phyloP scores from a whole-genome alignment of 305 asterid genomes.

The Solanum chacoense region DNA sequence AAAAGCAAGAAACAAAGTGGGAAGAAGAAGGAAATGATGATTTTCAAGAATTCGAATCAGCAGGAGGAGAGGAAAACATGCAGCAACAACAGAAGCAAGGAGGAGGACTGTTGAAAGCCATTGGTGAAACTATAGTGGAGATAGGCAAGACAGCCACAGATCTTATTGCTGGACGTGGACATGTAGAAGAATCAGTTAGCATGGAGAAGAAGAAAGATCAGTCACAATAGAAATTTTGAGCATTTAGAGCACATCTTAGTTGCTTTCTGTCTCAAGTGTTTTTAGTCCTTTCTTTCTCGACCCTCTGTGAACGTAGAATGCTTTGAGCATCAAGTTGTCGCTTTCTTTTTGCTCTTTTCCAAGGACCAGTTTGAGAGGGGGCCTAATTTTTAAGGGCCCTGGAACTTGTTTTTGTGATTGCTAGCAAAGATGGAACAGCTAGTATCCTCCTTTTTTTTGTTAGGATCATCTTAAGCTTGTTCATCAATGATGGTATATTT shows the following conservation, averaged over 20 bases:
- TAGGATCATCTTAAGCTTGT: neutral
- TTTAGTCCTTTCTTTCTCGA: neutral
- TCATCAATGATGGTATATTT: neutral
- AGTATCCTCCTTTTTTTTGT: neutral
- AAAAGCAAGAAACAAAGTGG: neutral
- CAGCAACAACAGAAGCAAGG: neutral
- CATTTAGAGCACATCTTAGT: neutral
- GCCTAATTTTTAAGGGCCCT: neutral
- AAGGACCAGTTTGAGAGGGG: neutral
- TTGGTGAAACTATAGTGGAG: conserved; percentile 82
- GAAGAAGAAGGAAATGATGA: neutral
- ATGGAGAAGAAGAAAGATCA: neutral
- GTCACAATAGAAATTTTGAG: neutral
- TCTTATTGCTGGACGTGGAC: conserved; percentile 31
- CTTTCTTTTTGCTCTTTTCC: neutral
- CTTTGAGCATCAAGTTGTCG: neutral
- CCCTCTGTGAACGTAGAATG: too few relatives aligned
- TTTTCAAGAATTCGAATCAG: neutral
- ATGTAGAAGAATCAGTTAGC: neutral
- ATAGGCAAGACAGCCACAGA: conserved; percentile 66
- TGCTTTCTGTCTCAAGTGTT: neutral
- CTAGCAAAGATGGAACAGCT: neutral
- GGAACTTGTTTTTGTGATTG: neutral
- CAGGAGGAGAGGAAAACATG: neutral
- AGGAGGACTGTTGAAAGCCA: conserved; percentile 50